Evolutionary conservation across 257 asterid genomes (phyloP), one percentile per base, ranked within the genome.

Genomic region (Sherardia arvensis): DNA sequence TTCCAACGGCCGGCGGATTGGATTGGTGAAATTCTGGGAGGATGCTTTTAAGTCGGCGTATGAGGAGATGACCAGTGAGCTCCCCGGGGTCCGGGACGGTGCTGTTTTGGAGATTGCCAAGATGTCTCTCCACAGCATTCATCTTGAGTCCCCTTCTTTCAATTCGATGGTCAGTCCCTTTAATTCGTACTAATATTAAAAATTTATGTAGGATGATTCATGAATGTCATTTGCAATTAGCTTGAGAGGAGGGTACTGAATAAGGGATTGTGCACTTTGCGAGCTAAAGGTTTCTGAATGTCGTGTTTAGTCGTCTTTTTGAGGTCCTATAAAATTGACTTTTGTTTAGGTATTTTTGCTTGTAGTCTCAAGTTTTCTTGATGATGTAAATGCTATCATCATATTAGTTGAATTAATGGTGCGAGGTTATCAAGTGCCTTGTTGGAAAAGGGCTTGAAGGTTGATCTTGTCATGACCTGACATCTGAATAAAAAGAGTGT

Each of bases 41-140:
- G 85, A 88, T 49, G 95, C 98, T 5, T 88, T 91, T 70, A 95
- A 84, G 69, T 94, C 96, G 20, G 96, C 98, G 5, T 88, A 81
- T 23, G 98, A 88, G 81, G 88, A 81, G 67, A 81, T 91, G 88
- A 80, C 84, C 51, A 85, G 88, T 69, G 96, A 88, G 43, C 79
- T 70, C 57, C 71, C 84, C 53, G 82, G 80, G 61, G 88, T 82
- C 36, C 76, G 81, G 57, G 85, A 84, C 65, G 83, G 77, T 9
- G 90, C 98, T 22, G 76, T 91, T 55, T 75, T 85, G 15, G 98
- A 91, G 88, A 91, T 91, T 51, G 98, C 95, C 22, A 84, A 74
- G 81, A 86, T 91, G 98, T 91, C 96, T 1, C 76, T 73, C 34
- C 83, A 81, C 57, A 82, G 76, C 79, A 66, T 87, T 68, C 74